Conservation (phyloP, 768 basidiomycete species). For the Obba rivulosa region DNA sequence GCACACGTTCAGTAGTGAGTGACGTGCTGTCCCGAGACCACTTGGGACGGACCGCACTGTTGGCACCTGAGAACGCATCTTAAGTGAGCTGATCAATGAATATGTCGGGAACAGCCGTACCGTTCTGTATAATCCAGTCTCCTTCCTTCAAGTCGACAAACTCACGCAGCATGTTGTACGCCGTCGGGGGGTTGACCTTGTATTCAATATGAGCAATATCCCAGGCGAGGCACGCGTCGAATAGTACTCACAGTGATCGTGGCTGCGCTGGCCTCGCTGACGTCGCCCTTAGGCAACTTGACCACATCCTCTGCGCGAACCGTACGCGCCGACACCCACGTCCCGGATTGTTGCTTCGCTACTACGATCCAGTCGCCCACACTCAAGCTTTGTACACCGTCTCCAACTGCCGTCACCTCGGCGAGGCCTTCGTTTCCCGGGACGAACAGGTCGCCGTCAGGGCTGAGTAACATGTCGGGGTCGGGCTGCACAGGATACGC, state of each 20-base stretch:
- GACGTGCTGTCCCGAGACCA: background rate
- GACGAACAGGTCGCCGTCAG: constrained; percentile 37
- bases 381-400: constrained; percentile 41
- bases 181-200: constrained; percentile 80
- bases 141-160: constrained; percentile 60
- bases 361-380: constrained; percentile 73
- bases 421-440: constrained; percentile 79
- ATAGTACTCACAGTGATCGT: constrained; percentile 56
- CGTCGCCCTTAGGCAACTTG: constrained; percentile 43
- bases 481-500: constrained; percentile 69
- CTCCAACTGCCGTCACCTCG: constrained; percentile 56
- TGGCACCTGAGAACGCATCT: constrained; percentile 27
- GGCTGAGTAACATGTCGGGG: constrained; percentile 30
- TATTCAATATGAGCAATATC: background rate
- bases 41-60: constrained; percentile 59
- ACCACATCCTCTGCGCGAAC: constrained; percentile 52
- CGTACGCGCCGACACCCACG: constrained; percentile 61
- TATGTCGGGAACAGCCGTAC: constrained; percentile 31
- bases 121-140: constrained; percentile 84
- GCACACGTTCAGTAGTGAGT: background rate
- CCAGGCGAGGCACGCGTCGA: background rate
- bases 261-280: constrained; percentile 65
- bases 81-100: background rate
- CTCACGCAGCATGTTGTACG: constrained; percentile 75
- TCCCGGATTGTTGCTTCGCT: constrained; percentile 64